phyloP scores from a whole-genome alignment of 768 basidiomycete genomes.

The Lactarius hatsudake region DNA sequence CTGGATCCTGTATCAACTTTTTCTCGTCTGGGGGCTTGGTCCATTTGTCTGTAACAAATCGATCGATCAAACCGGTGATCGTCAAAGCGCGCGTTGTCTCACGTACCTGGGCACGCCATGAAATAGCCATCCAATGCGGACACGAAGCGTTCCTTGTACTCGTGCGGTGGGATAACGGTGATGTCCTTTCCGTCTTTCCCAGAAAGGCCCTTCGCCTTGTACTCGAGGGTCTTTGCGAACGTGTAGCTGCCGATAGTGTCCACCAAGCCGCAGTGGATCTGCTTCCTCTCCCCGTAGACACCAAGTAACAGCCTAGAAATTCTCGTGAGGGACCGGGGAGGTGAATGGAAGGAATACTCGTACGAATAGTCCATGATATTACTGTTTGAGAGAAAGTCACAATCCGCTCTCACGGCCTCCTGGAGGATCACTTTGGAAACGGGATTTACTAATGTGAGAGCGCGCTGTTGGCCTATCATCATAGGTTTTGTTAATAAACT shows the following conservation, averaged over 20 bases:
- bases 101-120: constrained; percentile 66
- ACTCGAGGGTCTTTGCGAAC: constrained; percentile 82
- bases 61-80: background rate
- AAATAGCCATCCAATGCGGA: constrained; percentile 73
- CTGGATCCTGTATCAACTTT: constrained; percentile 31
- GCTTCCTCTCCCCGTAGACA: constrained; percentile 60
- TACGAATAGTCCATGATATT: constrained; percentile 90
- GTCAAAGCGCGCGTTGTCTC: constrained; percentile 8
- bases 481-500: background rate
- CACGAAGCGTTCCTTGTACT: constrained; percentile 77
- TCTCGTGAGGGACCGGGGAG: background rate
- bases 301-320: constrained; percentile 62
- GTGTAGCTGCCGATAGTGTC: constrained; percentile 87
- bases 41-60: constrained; percentile 37
- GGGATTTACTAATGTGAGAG: constrained; percentile 62
- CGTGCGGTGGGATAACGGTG: constrained; percentile 75
- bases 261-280: constrained; percentile 76
- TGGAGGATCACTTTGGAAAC: constrained; percentile 70
- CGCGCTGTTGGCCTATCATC: constrained; percentile 56
- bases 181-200: constrained; percentile 63
- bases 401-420: constrained; percentile 67
- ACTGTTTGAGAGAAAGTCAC: constrained; percentile 68
- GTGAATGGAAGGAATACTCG: constrained; percentile 29
- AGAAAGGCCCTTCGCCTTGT: constrained; percentile 71
- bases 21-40: constrained; percentile 37